A percentile compares a stretch with the other conserved stretches of the same genome.
Conservation (phyloP, 345 rosid species). For the Theobroma cacao region DNA sequence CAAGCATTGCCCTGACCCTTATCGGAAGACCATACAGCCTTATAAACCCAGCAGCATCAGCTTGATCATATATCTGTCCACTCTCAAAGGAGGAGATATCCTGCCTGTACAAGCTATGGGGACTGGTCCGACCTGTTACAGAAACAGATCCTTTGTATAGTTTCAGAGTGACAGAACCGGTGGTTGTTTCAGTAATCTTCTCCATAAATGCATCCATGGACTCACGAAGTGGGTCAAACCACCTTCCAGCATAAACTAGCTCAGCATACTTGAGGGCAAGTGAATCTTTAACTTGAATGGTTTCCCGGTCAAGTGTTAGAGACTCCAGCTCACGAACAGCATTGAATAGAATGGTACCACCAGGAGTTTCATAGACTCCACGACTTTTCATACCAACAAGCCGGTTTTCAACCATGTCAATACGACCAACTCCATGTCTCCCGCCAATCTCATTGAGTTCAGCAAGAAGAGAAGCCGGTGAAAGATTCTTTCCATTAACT, state of each 20-base stretch:
- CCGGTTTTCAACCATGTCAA: slow-evolving; percentile 93
- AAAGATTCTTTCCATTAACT: slow-evolving; percentile 57
- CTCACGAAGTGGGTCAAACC: slow-evolving; percentile 88
- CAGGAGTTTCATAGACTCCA: slow-evolving; percentile 98
- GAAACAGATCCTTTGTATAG: slow-evolving; percentile 75
- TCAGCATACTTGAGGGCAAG: slow-evolving; percentile 87
- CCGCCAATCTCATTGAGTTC: slow-evolving; percentile 78
- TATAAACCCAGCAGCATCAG: slow-evolving; percentile 89
- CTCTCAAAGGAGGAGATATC: slow-evolving; percentile 90
- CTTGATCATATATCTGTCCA: slow-evolving; percentile 81
- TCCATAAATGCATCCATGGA: slow-evolving; percentile 88
- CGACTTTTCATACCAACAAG: slow-evolving; percentile 97
- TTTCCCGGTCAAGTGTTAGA: slow-evolving; percentile 77
- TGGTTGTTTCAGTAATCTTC: slow-evolving; percentile 71
- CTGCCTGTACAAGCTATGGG: slow-evolving; percentile 74
- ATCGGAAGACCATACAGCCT: slow-evolving; percentile 78
- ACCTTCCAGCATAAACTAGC: slow-evolving; percentile 89
- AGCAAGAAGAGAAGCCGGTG: slow-evolving; percentile 75
- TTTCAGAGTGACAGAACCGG: slow-evolving; percentile 69
- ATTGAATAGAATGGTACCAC: slow-evolving; percentile 83
- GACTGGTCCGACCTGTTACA: slow-evolving; percentile 64
- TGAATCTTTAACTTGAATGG: slow-evolving; percentile 64
- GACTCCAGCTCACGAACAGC: slow-evolving; percentile 85
- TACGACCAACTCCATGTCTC: slow-evolving; percentile 78
- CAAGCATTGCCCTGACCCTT: slow-evolving; percentile 83